These are phyloP conservation scores for Chlorophyllum brunneum DNA, from an alignment of 768 basidiomycete genomes.

Conservation along the genomic window DNA sequence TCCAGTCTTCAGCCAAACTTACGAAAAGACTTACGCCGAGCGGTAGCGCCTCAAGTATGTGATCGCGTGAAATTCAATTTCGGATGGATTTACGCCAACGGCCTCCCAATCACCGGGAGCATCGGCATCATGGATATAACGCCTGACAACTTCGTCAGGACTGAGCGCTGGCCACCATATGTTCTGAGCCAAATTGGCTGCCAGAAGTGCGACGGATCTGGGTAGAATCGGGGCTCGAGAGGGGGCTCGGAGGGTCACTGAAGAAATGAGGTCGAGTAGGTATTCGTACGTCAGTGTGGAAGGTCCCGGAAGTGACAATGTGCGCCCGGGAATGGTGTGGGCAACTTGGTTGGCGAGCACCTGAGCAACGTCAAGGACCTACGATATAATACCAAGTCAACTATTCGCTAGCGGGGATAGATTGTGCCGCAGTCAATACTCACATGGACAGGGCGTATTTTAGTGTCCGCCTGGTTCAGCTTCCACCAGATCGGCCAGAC, in stretches of 20 bases:
- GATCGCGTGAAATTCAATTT: slow-evolving; percentile 84
- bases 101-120: slow-evolving; percentile 78
- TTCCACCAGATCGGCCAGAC: slow-evolving; percentile 94
- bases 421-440: slow-evolving; percentile 25
- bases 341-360: slow-evolving; percentile 76
- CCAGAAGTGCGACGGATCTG: slow-evolving; percentile 58
- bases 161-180: slow-evolving; percentile 91
- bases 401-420: slow-evolving; percentile 16
- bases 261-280: slow-evolving; percentile 71
- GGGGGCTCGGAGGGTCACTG: slow-evolving; percentile 74
- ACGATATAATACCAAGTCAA: slow-evolving; percentile 4
- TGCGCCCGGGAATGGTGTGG: slow-evolving; percentile 58
- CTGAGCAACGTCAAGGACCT: slow-evolving; percentile 95
- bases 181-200: slow-evolving; percentile 60
- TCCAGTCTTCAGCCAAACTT: slow-evolving; percentile 5
- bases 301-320: slow-evolving; percentile 84
- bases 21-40: slow-evolving; percentile 62
- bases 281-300: slow-evolving; percentile 81
- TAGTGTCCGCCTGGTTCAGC: slow-evolving; percentile 84
- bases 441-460: slow-evolving; percentile 90
- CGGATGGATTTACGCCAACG: slow-evolving; percentile 75
- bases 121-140: slow-evolving; percentile 80
- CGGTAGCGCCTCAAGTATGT: slow-evolving; percentile 88
- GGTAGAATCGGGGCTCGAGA: slow-evolving; percentile 75
- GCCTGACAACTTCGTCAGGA: slow-evolving; percentile 87